Percentiles rank a stretch among this genome's conserved stretches.
Evolutionary conservation across 169 alveolate genomes (phyloP).

Genomic region (Eimeria falciformis): DNA sequence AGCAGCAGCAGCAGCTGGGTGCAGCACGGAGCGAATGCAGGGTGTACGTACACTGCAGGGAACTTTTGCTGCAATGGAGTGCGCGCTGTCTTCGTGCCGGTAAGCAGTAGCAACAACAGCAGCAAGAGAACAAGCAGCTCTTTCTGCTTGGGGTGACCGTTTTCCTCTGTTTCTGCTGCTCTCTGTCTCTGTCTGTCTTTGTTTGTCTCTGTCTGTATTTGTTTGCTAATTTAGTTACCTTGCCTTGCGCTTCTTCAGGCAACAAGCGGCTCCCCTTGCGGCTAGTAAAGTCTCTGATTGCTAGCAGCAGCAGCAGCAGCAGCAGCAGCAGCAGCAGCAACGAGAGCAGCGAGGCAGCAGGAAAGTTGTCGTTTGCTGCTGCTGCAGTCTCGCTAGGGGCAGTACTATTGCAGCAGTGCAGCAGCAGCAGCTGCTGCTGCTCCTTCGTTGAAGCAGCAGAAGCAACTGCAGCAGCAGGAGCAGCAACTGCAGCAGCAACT

Average conservation of each 20-base stretch:
- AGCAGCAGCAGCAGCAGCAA: constrained; percentile 9
- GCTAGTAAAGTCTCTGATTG: neutral
- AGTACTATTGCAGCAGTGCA: neutral
- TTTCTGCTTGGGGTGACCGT: too few species aligned
- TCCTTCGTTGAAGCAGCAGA: too few species aligned
- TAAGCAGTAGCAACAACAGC: neutral
- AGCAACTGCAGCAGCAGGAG: too few species aligned
- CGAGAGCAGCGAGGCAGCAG: neutral
- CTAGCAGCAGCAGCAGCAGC: constrained; percentile 13
- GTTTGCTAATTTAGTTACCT: too few species aligned
- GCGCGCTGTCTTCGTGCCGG: neutral
- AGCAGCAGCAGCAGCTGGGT: constrained; percentile 6
- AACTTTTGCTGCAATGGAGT: constrained; percentile 3
- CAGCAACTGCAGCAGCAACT: too few species aligned
- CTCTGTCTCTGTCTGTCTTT: too few species aligned
- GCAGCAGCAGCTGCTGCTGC: neutral
- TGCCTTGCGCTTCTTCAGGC: neutral
- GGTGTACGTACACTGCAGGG: constrained; percentile 20
- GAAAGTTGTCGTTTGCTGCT: neutral
- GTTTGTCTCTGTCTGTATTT: too few species aligned
- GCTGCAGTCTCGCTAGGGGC: neutral
- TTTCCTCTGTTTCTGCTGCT: too few species aligned
- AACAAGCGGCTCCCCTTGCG: neutral
- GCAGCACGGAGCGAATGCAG: constrained; percentile 10
- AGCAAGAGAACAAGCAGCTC: neutral